Percentiles rank a stretch among this genome's conserved stretches.
Evolutionary conservation across 495 filamentous ascomycete species (phyloP).

Genomic region (Penicillium samsonianum): DNA sequence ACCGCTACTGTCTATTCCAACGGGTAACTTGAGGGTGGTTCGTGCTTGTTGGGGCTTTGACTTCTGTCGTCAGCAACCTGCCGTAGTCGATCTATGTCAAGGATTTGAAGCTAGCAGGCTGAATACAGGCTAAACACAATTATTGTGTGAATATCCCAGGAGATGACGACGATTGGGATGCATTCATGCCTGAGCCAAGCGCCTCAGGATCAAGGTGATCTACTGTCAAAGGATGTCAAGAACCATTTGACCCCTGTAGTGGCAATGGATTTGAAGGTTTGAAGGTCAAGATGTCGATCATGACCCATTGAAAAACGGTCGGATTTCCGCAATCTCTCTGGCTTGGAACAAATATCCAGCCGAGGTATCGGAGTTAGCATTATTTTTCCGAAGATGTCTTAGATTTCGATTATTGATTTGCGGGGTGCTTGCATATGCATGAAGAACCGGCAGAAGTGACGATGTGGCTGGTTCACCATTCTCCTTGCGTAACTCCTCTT

Average conservation of each 20-base stretch:
- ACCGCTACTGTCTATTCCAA: too few species aligned
- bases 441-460: constrained; percentile 8
- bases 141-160: background rate
- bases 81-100: background rate
- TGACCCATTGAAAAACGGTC: constrained; percentile 20
- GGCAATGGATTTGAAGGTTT: background rate
- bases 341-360: too few species aligned
- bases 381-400: background rate
- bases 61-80: background rate
- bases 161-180: background rate
- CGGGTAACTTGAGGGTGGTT: background rate
- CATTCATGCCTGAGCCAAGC: background rate
- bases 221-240: background rate
- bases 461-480: constrained; percentile 3
- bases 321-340: constrained; percentile 9
- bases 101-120: background rate
- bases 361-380: background rate
- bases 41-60: background rate
- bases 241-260: background rate
- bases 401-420: background rate
- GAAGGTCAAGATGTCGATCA: constrained; percentile 14
- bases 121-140: background rate
- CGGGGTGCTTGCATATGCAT: constrained; percentile 8
- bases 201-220: background rate
- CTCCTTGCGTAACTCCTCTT: background rate